These are phyloP conservation scores for Combretum micranthum DNA, from an alignment of 345 rosid genomes.

Conservation along the genomic window DNA sequence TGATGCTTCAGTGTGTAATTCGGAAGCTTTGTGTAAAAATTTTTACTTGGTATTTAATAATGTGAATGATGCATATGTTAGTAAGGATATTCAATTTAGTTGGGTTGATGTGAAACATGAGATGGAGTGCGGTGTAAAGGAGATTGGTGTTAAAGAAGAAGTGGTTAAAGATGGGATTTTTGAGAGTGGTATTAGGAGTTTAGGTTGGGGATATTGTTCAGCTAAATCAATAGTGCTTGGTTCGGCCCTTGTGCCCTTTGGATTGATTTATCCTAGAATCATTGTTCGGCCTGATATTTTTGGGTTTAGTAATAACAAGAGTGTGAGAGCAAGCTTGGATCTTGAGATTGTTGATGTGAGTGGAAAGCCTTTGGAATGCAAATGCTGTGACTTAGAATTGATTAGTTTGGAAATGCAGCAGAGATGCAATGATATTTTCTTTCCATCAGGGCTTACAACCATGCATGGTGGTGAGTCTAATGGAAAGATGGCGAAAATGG, in stretches of 20 bases:
- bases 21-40: slow-evolving; percentile 25
- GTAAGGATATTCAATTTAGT: slow-evolving; percentile 67
- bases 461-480: slow-evolving; percentile 12
- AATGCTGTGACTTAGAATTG: slow-evolving; percentile 60
- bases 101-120: slow-evolving; percentile 65
- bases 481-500: slow-evolving; percentile 17
- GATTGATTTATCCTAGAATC: slow-evolving; percentile 71
- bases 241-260: slow-evolving; percentile 62
- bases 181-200: slow-evolving; percentile 41
- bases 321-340: slow-evolving; percentile 31
- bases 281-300: slow-evolving; percentile 26
- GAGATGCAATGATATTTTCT: slow-evolving; percentile 8
- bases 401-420: slow-evolving; percentile 18
- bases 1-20: slow-evolving; percentile 28
- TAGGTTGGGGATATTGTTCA: slow-evolving; percentile 88
- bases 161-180: slow-evolving; percentile 28
- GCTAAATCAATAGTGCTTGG: slow-evolving; percentile 57
- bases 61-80: slow-evolving; percentile 49
- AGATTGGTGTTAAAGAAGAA: slow-evolving; percentile 3
- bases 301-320: slow-evolving; percentile 12
- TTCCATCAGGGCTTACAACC: slow-evolving; percentile 15
- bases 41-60: slow-evolving; percentile 39
- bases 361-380: slow-evolving; percentile 74
- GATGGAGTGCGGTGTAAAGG: slow-evolving; percentile 8
- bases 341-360: slow-evolving; percentile 66